Percentiles rank a stretch among this genome's conserved stretches.
These are phyloP conservation scores for Moesziomyces sp. DNA, from an alignment of 1,284 basidiomycete species.

Conservation along the genomic window DNA sequence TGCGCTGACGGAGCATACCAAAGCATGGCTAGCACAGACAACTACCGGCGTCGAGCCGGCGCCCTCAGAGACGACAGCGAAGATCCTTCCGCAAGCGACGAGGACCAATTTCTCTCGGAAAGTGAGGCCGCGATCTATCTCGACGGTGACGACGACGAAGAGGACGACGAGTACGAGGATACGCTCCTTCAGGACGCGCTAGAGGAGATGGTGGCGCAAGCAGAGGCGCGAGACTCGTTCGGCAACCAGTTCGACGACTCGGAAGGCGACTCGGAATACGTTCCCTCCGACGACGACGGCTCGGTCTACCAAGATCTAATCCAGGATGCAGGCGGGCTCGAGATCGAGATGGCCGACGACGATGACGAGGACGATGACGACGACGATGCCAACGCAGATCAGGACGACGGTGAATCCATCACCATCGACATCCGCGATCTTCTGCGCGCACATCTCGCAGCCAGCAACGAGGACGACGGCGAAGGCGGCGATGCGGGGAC, in stretches of 20 bases:
- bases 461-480: slow-evolving; percentile 10
- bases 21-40: slow-evolving; percentile 5
- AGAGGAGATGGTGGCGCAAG: slow-evolving; percentile 40
- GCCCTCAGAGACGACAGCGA: slow-evolving; percentile 32
- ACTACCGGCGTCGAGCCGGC: slow-evolving; percentile 1
- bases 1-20: neutral
- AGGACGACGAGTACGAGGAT: slow-evolving; percentile 46
- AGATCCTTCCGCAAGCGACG: slow-evolving; percentile 11
- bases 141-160: slow-evolving; percentile 19
- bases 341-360: slow-evolving; percentile 41
- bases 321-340: slow-evolving; percentile 30
- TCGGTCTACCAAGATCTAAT: slow-evolving; percentile 32
- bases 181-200: slow-evolving; percentile 40
- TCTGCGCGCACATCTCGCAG: slow-evolving; percentile 37
- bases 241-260: slow-evolving; percentile 36
- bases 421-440: slow-evolving; percentile 51
- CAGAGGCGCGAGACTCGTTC: slow-evolving; percentile 31
- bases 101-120: slow-evolving; percentile 23
- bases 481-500: slow-evolving; percentile 12
- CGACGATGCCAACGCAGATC: slow-evolving; percentile 17
- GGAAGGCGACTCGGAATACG: slow-evolving; percentile 37
- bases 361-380: slow-evolving; percentile 32
- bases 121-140: slow-evolving; percentile 24
- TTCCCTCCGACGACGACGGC: slow-evolving; percentile 27
- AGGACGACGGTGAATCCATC: slow-evolving; percentile 24